Conservation (phyloP, 306 rosid species). For the Lablab purpureus region DNA sequence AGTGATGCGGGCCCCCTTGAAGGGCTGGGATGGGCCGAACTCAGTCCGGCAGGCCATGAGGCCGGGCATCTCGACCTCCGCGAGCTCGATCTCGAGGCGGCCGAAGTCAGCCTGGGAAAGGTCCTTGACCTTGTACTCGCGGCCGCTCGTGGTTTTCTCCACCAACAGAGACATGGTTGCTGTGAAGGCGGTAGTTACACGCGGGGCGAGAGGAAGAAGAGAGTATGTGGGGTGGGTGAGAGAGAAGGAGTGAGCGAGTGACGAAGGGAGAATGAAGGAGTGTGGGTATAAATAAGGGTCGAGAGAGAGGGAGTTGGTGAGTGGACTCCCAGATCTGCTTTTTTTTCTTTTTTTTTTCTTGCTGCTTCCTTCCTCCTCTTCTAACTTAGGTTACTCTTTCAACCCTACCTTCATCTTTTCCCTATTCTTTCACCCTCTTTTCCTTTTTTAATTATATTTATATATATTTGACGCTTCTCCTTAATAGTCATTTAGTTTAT, state of each 20-base stretch:
- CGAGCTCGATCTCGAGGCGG: slow-evolving; percentile 89
- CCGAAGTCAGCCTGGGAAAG: slow-evolving; percentile 97
- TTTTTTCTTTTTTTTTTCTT: neutral
- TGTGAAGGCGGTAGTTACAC: too few relatives aligned
- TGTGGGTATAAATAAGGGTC: slow-evolving; percentile 9
- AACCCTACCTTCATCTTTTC: too few relatives aligned
- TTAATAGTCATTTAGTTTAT: too few relatives aligned
- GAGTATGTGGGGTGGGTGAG: neutral
- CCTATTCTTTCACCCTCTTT: too few relatives aligned
- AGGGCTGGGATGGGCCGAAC: slow-evolving; percentile 84
- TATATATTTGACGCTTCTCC: too few relatives aligned
- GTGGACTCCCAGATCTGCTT: neutral
- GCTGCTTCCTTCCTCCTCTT: neutral
- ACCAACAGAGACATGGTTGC: slow-evolving; percentile 67
- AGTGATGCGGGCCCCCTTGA: slow-evolving; percentile 89
- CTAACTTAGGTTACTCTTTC: neutral
- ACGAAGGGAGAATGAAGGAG: neutral
- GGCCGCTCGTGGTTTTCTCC: slow-evolving; percentile 81
- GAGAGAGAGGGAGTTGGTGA: neutral
- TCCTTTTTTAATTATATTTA: too few relatives aligned
- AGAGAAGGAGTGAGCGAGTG: neutral
- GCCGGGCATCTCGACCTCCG: slow-evolving; percentile 98
- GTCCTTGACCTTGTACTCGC: slow-evolving; percentile 98
- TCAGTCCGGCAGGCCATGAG: slow-evolving; percentile 76
- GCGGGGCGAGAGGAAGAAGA: neutral